phyloP scores from a whole-genome alignment of 257 asterid species.

The Solanum phureja region DNA sequence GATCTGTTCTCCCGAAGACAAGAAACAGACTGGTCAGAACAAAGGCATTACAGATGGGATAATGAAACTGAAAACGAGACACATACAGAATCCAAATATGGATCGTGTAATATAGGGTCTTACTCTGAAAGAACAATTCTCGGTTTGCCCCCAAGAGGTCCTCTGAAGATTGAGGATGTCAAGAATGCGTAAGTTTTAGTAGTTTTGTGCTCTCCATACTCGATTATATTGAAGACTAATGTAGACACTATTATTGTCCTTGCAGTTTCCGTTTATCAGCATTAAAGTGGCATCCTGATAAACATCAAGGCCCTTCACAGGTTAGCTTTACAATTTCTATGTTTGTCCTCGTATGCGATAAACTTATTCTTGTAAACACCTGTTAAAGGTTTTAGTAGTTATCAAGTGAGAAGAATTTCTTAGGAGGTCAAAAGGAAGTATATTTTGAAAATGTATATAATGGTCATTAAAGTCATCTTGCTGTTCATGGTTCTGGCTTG shows the following conservation, averaged over 20 bases:
- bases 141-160: no score
- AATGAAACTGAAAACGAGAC: no score
- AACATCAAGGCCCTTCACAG: conserved; percentile 74
- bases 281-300: conserved; percentile 94
- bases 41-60: no score
- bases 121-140: no score
- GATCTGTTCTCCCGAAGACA: no score
- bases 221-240: not conserved
- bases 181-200: no score
- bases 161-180: no score
- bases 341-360: not conserved
- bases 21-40: no score
- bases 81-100: no score
- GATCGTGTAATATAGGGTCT: no score
- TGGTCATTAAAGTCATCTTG: not conserved
- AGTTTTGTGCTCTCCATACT: no score
- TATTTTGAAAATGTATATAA: not conserved
- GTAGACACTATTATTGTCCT: not conserved
- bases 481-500: not conserved
- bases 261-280: conserved; percentile 80
- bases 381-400: not conserved
- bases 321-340: conserved; percentile 17
- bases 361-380: not conserved
- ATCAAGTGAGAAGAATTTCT: not conserved
- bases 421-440: not conserved